Percentiles rank a stretch among this genome's conserved stretches.
Evolutionary conservation across 148 eudicot species (phyloP).

Genomic region (Diospyros lotus): DNA sequence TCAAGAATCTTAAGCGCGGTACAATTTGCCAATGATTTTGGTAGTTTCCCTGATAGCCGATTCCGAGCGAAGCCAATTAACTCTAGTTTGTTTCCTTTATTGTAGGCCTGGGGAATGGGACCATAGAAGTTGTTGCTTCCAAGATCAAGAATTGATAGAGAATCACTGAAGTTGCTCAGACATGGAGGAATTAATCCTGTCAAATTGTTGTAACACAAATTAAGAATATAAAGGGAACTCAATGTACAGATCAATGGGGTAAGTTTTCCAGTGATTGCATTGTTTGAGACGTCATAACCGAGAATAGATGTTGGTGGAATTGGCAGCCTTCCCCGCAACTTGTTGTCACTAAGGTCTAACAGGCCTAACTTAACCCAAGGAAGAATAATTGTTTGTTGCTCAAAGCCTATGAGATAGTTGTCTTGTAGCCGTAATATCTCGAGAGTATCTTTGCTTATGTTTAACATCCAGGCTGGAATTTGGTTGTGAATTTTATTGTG

Average conservation of each 20-base stretch:
- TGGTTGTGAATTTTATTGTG: slow-evolving; percentile 21
- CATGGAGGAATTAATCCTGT: slow-evolving; percentile 20
- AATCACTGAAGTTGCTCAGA: slow-evolving; percentile 1
- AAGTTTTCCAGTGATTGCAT: slow-evolving; percentile 23
- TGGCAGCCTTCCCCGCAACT: slow-evolving; percentile 13
- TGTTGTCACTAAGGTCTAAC: slow-evolving; percentile 8
- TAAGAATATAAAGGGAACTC: slow-evolving; percentile 11
- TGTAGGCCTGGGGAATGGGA: slow-evolving; percentile 13
- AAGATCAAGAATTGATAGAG: slow-evolving; percentile 8
- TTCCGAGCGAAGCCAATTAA: slow-evolving; percentile 15
- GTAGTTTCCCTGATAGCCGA: slow-evolving; percentile 9
- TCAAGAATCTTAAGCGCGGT: slow-evolving; percentile 26
- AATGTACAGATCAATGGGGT: slow-evolving; percentile 22
- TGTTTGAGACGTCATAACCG: slow-evolving; percentile 16
- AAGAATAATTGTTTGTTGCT: not conserved
- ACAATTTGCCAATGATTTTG: slow-evolving; percentile 18
- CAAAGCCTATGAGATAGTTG: slow-evolving; percentile 10
- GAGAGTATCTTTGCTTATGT: not conserved
- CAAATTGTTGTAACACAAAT: slow-evolving; percentile 15
- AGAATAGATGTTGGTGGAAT: slow-evolving; percentile 16
- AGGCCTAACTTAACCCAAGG: not conserved
- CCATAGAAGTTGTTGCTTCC: slow-evolving; percentile 16
- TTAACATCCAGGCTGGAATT: slow-evolving; percentile 19
- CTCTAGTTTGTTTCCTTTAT: slow-evolving; percentile 7
- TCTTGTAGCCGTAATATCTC: not conserved